Evolutionary conservation across 148 eudicot species (phyloP).

Genomic region (Rhododendron mucronatum): DNA sequence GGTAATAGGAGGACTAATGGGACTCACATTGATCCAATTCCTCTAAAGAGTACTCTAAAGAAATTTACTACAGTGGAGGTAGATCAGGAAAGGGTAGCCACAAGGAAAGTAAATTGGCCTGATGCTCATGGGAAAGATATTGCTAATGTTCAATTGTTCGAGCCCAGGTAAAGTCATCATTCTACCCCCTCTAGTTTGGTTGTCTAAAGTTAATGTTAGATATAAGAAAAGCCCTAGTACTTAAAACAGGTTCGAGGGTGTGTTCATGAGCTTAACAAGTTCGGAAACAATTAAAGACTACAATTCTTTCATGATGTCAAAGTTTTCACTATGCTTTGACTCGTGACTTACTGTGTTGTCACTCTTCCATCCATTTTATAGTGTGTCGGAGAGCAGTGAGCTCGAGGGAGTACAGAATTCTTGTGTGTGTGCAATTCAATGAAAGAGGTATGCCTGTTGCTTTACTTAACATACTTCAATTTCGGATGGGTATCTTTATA

Average conservation of each 20-base stretch:
- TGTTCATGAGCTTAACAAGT: neutral
- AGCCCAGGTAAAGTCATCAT: constrained; percentile 24
- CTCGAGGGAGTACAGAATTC: constrained; percentile 26
- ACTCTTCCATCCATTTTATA: neutral
- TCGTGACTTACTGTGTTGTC: neutral
- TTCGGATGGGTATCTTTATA: neutral
- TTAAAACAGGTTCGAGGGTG: neutral
- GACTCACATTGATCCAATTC: constrained; percentile 12
- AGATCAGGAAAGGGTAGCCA: neutral
- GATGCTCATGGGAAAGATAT: constrained; percentile 42
- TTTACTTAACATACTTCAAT: neutral
- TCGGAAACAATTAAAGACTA: too few species aligned
- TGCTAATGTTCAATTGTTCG: constrained; percentile 36
- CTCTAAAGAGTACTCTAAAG: constrained; percentile 38
- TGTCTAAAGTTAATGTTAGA: neutral
- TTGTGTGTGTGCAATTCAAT: constrained; percentile 28
- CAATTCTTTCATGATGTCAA: neutral
- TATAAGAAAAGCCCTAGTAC: neutral
- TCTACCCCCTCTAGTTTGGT: neutral
- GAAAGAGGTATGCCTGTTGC: neutral
- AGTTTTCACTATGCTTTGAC: neutral
- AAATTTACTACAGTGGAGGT: constrained; percentile 10
- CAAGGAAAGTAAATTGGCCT: constrained; percentile 36
- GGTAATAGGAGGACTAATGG: constrained; percentile 7
- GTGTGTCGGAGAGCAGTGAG: constrained; percentile 20